Conservation (phyloP, 2,329 filamentous ascomycete genomes). For the Alternaria arbusti region DNA sequence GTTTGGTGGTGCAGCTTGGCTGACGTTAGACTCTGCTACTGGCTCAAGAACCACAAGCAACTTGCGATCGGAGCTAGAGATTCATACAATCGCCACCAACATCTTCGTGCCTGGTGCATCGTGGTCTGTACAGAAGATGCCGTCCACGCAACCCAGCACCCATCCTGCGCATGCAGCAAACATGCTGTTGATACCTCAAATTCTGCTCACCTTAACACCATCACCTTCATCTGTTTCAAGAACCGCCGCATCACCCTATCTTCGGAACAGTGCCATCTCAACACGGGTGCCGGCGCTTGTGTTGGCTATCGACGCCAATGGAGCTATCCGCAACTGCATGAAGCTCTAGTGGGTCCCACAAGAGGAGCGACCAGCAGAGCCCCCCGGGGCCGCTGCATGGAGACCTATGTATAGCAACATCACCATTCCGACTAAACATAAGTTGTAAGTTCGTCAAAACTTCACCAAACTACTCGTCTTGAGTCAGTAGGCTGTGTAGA, state of each 20-base stretch:
- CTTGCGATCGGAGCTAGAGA: not conserved
- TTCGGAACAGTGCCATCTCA: not conserved
- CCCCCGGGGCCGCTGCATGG: slow-evolving; percentile 14
- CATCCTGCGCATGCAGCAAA: slow-evolving; percentile 6
- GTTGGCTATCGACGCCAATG: slow-evolving; percentile 8
- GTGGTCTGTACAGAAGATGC: slow-evolving; percentile 7
- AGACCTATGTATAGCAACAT: slow-evolving; percentile 23
- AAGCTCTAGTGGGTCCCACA: slow-evolving; percentile 7
- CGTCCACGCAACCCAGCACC: not conserved
- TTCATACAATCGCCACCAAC: slow-evolving; percentile 8
- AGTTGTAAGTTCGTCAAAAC: not conserved
- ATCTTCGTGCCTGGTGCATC: slow-evolving; percentile 4
- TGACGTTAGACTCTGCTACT: slow-evolving; percentile 36
- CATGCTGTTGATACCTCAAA: slow-evolving; percentile 12
- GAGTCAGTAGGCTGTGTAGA: slow-evolving; percentile 2
- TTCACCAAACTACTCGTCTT: not conserved
- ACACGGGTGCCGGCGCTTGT: slow-evolving; percentile 7
- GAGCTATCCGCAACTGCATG: slow-evolving; percentile 10
- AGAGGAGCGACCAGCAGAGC: slow-evolving; percentile 16
- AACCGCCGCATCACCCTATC: slow-evolving; percentile 9
- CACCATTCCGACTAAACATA: slow-evolving; percentile 3
- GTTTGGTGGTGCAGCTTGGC: slow-evolving; percentile 19
- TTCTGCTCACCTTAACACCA: slow-evolving; percentile 2
- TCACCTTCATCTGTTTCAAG: slow-evolving; percentile 19
- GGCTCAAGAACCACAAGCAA: slow-evolving; percentile 5